phyloP scores from a whole-genome alignment of 2,329 filamentous ascomycete genomes.

The Dryadomyces quercus-mongolicae region DNA sequence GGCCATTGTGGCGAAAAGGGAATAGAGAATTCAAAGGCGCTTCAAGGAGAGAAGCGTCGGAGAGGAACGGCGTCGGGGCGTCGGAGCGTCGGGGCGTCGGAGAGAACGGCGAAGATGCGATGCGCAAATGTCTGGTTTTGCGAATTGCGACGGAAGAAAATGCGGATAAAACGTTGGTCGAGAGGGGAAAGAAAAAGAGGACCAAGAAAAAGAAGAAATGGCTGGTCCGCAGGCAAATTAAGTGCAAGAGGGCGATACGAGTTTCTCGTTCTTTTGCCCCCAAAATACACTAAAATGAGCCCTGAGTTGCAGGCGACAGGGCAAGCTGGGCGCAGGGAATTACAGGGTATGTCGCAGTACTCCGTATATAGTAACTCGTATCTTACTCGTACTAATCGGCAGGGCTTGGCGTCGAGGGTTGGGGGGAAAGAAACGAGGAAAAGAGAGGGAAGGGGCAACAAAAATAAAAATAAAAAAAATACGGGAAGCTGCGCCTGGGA shows the following conservation, averaged over 20 bases:
- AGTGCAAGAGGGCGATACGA: too few species aligned
- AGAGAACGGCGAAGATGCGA: neutral
- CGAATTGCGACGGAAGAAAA: neutral
- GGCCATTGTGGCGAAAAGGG: slow-evolving; percentile 24
- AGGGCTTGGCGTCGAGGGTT: too few species aligned
- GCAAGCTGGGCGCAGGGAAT: too few species aligned
- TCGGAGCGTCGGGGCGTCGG: too few species aligned
- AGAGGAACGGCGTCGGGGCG: too few species aligned
- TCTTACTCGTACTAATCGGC: too few species aligned
- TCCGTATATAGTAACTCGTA: too few species aligned
- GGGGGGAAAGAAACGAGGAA: neutral
- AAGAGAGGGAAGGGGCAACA: neutral
- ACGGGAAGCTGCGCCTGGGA: neutral
- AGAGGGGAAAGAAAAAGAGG: neutral
- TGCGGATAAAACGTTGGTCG: neutral
- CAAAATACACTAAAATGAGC: neutral
- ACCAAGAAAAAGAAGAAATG: neutral
- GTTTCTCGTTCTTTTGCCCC: neutral
- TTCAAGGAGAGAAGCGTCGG: too few species aligned
- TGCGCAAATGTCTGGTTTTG: neutral
- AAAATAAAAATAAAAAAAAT: neutral
- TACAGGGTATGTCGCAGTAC: too few species aligned
- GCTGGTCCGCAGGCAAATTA: too few species aligned
- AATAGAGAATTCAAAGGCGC: neutral
- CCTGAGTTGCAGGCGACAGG: neutral